A percentile compares a stretch with the other conserved stretches of the same genome.
phyloP scores from a whole-genome alignment of 148 eudicot genomes.

The Rhododendron kiyosumense region DNA sequence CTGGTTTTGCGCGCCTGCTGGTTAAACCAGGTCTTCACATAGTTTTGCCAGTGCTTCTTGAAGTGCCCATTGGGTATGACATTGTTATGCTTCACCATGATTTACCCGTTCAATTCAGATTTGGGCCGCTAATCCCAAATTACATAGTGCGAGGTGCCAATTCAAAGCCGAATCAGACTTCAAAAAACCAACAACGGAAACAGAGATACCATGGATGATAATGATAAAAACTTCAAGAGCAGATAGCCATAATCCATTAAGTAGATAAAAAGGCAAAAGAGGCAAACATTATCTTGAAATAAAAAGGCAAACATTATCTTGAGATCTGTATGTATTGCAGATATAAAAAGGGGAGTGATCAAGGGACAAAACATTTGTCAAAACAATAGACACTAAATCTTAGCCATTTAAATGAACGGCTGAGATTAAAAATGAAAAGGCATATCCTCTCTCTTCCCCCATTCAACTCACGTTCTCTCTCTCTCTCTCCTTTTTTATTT shows the following conservation, averaged over 20 bases:
- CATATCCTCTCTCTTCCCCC: no score
- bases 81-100: constrained; percentile 65
- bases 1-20: constrained; percentile 65
- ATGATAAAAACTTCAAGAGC: not conserved
- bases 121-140: no score
- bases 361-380: no score
- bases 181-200: not conserved
- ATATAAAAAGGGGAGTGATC: not conserved
- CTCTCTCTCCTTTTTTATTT: no score
- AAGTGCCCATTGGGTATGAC: constrained; percentile 60
- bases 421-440: no score
- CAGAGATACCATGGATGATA: not conserved
- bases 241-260: not conserved
- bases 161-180: not conserved
- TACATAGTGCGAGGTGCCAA: no score
- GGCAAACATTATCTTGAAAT: not conserved
- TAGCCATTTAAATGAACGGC: no score
- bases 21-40: constrained; percentile 71
- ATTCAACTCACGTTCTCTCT: no score
- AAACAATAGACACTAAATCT: no score
- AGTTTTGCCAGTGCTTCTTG: constrained; percentile 69
- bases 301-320: no score
- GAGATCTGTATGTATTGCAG: constrained; percentile 25
- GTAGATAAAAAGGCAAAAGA: not conserved
- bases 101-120: constrained; percentile 26